Evolutionary conservation across 139 green algal genomes (phyloP).

Genomic region (Yamagishiella unicocca): DNA sequence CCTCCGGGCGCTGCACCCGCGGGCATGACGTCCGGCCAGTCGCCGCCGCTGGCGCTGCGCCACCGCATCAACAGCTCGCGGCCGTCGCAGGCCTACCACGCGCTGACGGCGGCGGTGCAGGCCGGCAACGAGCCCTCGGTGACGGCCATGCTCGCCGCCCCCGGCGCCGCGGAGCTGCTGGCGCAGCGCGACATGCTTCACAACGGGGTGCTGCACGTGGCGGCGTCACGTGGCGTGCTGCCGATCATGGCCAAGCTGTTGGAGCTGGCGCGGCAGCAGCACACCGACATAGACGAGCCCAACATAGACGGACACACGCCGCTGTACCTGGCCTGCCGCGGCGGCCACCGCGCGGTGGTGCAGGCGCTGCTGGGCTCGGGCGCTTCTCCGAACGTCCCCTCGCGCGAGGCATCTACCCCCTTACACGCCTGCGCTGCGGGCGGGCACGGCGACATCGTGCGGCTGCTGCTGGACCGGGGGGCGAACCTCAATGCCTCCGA

Average conservation of each 20-base stretch:
- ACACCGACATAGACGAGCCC: constrained; percentile 9
- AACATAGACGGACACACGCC: constrained; percentile 45
- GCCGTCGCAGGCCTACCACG: constrained; percentile 30
- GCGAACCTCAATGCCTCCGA: constrained; percentile 12
- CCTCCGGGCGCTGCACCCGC: not conserved
- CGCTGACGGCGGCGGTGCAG: constrained; percentile 14
- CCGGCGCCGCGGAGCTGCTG: constrained; percentile 12
- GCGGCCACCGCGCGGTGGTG: constrained; percentile 26
- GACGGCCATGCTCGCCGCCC: not conserved
- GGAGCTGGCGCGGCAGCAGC: not conserved
- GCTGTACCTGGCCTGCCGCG: constrained; percentile 40
- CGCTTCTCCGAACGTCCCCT: constrained; percentile 24
- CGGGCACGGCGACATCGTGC: constrained; percentile 37
- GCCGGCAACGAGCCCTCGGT: not conserved
- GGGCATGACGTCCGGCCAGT: not conserved
- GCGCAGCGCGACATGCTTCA: constrained; percentile 45
- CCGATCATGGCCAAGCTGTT: constrained; percentile 32
- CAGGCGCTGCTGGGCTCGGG: constrained; percentile 37
- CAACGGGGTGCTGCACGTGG: constrained; percentile 36
- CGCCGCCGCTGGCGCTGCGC: not conserved
- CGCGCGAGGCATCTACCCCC: constrained; percentile 18
- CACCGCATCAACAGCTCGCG: constrained; percentile 6
- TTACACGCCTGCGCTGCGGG: constrained; percentile 18
- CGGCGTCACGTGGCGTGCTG: not conserved
- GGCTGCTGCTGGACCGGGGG: constrained; percentile 35